Base-by-base conservation (phyloP, 495 filamentous ascomycete genomes). In the Aspergillus diversus region DNA sequence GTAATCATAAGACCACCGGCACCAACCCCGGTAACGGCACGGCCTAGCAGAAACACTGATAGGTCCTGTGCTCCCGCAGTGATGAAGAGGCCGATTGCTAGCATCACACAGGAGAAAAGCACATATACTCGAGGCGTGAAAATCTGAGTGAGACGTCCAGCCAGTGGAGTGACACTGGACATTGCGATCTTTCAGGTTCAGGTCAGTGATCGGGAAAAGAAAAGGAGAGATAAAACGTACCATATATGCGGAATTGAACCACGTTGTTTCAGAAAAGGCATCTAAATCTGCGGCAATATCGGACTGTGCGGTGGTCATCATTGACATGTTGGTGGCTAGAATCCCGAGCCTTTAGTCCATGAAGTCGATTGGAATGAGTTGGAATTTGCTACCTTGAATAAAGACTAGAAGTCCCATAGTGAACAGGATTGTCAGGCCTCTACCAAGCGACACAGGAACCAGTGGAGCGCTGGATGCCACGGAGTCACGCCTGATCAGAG, bases 251-350 rank as follows among this genome's bases (percentile, higher is more conserved):
- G 87, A 87, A 7, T 89, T 91, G 64, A 94, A 89, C 90, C 90
- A 94, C 64, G 84, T 87, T 17, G 85, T 86, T 49, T 86, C 73
- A 32, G 85, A 84, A 69, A 89, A 92, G 8, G 89, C 84, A 78
- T 92, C 81, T 1, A 92, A 76, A 60, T 92, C 90, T 17, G 79
- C 80, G 1, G 90, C 89, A 65, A 94, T 91, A 43, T 77, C 75
- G 3, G 86, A 89, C 73, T 92, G 90, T 2, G 87, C 89, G 32
- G 90, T 92, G 5, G 87, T 90, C 63, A 94, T 86, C 66, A 90
- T 86, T 33, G 85, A 88, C 79, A 92, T 90, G 72, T 94, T 93
- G 64, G 82, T 84, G 5, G 87, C 87, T 88, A 47, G 47, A 12
- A 15, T 21, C 11, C 4, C 13, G 21, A 27, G 21, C 21, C 27